Evolutionary conservation across 1,139 yeast species (phyloP), one percentile per base, ranked within the genome.

Genomic region (Kurtzmaniella natalensis): DNA sequence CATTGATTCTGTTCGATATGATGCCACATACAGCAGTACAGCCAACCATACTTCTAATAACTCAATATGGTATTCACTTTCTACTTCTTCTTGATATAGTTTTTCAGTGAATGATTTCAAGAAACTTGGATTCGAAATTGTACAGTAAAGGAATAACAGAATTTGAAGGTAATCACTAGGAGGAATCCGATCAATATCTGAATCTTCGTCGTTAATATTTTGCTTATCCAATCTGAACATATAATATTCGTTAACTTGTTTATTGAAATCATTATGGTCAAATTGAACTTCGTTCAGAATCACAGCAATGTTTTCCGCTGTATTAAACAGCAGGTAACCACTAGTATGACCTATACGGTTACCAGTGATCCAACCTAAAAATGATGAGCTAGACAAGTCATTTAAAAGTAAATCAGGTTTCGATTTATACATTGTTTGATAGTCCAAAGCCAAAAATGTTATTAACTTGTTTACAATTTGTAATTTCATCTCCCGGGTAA

Each of bases 361-460:
- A 0, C 59, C 61, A 1, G 70, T 62, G 30, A 67, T 43, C 73
- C 73, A 67, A 32, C 57, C 57, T 36, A 66, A 51, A 31, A 68
- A 62, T 2, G 71, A 63, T n/a, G 54, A 47, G 40, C 50, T 59
- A 40, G 53, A 55, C 19, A 60, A 46, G 22, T 58, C 50, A 18
- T 42, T 43, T 17, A 48, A 38, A 24, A 62, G 41, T 25, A 65
- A 44, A 42, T 68, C 74, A 1, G 58, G 60, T 18, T 53, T 47
- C 34, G 52, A 53, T 3, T 46, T 46, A 41, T 64, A 60, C 39
- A 50, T 54, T 34, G 52, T 51, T 36, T 59, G 58, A 41, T 56
- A 59, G 31, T 56, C 53, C 37, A 55, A 51, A 3, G 57, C 52
- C 18, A 59, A 45, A 9, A 57, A 43, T 0, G 66, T 62, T 4